Conservation (phyloP, 768 basidiomycete genomes). For the Steccherinum ochraceum region DNA sequence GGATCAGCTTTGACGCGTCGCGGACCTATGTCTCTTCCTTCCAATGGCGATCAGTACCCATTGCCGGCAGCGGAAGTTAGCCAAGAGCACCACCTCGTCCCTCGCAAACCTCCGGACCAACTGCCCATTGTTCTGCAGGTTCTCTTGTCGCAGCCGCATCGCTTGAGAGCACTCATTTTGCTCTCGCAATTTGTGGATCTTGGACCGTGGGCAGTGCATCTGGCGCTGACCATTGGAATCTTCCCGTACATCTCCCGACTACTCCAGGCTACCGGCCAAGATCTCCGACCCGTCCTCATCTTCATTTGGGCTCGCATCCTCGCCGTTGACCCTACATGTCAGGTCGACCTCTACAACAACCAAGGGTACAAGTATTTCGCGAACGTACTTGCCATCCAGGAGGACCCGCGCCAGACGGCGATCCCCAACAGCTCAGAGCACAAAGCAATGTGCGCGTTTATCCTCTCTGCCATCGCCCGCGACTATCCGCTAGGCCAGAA, state of each 20-base stretch:
- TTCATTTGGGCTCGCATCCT: conserved; percentile 99
- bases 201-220: conserved; percentile 97
- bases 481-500: conserved; percentile 84
- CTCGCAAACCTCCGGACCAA: conserved; percentile 92
- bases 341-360: conserved; percentile 81
- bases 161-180: conserved; percentile 90
- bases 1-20: conserved; percentile 76
- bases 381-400: conserved; percentile 61
- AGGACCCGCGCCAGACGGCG: conserved; percentile 41
- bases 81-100: conserved; percentile 45
- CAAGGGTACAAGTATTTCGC: conserved; percentile 85
- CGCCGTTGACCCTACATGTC: conserved; percentile 91
- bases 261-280: conserved; percentile 88
- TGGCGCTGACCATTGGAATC: conserved; percentile 93
- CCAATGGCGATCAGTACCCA: conserved; percentile 3
- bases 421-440: conserved; percentile 95
- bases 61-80: conserved; percentile 13
- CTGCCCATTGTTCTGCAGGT: conserved; percentile 98
- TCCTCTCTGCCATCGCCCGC: conserved; percentile 84
- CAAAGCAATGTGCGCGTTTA: conserved; percentile 98
- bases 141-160: conserved; percentile 91
- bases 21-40: conserved; percentile 68
- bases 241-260: conserved; percentile 98
- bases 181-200: conserved; percentile 97
- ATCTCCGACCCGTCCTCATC: conserved; percentile 94